Base-by-base conservation (phyloP, 805 yeast species). In the Brettanomyces bruxellensis region DNA sequence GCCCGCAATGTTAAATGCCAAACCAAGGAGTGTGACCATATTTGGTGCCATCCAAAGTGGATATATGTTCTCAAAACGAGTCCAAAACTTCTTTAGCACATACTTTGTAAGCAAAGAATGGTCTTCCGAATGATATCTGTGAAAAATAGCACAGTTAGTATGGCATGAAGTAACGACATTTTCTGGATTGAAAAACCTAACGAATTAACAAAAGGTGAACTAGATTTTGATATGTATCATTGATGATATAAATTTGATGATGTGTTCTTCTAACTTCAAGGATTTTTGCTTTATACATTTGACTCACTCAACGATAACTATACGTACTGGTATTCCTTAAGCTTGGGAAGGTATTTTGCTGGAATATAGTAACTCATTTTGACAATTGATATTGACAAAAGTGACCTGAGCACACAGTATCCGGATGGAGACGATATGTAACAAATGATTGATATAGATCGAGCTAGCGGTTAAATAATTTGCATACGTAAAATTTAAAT, bases 21-120 rank as follows among this genome's bases (percentile, higher is more conserved):
- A 73, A 0, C 98, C 98, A 11, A 76, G 67, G 28, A 91, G 67
- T 1, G 98, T 91, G 46, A 90, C 83, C 59, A 86, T 79, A 62
- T 91, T 91, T 6, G 99, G 99, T 3, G 97, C 97, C 83, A 91
- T 79, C 76, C 81, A 81, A 50, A 73, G 47, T 2, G 98, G 98
- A 67, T 90, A 87, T 34, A 87, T 68, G 41, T 69, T 61, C 34
- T 83, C 90, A 60, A 88, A 83, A 50, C 71, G 64, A 45, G 70
- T 65, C 93, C 96, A 91, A 70, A 88, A 90, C 45, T 83, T 86
- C 59, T 86, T 88, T 55, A 90, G 70, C 12, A 89, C 64, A 55
- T 79, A 79, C 59, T 81, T 82, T 11, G 96, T 83, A 25, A 82
- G 67, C 38, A 86, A 64, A 1, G 96, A 88, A 49, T 82, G 81